Conservation (phyloP, 78 protist genomes). For the Dictyostelium firmibasis region DNA sequence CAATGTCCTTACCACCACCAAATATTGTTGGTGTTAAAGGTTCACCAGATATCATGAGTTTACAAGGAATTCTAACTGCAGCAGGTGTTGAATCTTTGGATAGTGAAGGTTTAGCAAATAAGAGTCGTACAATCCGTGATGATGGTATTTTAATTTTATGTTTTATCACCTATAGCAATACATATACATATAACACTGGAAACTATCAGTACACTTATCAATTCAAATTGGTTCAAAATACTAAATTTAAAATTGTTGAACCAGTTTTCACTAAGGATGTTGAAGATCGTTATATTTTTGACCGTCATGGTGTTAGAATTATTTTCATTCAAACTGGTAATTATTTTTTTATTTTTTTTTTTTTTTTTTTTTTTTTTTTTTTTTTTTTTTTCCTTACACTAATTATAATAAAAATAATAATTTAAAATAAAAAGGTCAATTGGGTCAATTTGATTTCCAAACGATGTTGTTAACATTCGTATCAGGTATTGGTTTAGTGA, state of each 20-base stretch:
- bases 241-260: constrained; percentile 51
- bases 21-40: constrained; percentile 27
- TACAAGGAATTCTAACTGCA: constrained; percentile 31
- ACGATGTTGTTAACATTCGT: constrained; percentile 43
- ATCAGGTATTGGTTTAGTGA: constrained; percentile 66
- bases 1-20: constrained; percentile 14
- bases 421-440: not conserved
- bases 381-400: no score
- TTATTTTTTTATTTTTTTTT: not conserved
- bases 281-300: constrained; percentile 8
- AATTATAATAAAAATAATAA: no score
- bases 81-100: constrained; percentile 52
- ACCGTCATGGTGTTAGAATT: constrained; percentile 76
- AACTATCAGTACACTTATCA: constrained; percentile 56
- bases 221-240: constrained; percentile 24
- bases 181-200: constrained; percentile 34
- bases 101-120: constrained; percentile 15
- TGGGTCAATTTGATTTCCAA: constrained; percentile 78
- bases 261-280: constrained; percentile 39
- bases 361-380: no score
- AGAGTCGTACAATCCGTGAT: constrained; percentile 24
- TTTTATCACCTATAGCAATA: constrained; percentile 57
- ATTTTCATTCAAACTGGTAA: constrained; percentile 77
- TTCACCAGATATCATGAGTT: constrained; percentile 40
- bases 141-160: constrained; percentile 50